These are phyloP conservation scores for Tolypocladium cylindrosporum DNA, from an alignment of 2,329 filamentous ascomycete species.

Conservation along the genomic window DNA sequence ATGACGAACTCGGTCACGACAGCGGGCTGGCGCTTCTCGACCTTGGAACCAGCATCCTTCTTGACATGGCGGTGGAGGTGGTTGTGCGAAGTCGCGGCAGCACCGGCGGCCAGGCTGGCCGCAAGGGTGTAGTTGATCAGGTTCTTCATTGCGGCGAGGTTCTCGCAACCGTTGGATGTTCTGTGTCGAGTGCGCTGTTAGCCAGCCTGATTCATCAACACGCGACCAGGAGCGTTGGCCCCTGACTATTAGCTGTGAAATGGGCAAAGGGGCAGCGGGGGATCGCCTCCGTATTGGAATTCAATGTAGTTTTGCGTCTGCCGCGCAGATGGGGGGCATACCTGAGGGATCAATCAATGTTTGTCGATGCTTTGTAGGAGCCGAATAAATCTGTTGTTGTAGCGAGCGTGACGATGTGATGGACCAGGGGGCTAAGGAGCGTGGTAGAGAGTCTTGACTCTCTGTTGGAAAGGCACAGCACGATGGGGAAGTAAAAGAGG, in stretches of 20 bases:
- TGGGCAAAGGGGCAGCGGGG: background rate
- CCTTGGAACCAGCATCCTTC: constrained; percentile 36
- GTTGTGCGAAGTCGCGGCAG: constrained; percentile 49
- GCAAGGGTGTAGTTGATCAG: constrained; percentile 36
- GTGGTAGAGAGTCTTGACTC: constrained; percentile 44
- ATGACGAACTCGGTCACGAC: constrained; percentile 44
- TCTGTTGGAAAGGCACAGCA: constrained; percentile 39
- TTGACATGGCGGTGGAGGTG: constrained; percentile 50
- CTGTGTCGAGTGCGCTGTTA: background rate
- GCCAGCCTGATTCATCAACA: background rate
- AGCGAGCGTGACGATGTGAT: constrained; percentile 19
- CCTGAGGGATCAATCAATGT: background rate
- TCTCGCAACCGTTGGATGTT: background rate
- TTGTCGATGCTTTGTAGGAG: background rate
- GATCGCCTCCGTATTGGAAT: background rate
- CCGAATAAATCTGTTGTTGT: background rate
- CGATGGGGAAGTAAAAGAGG: constrained; percentile 11
- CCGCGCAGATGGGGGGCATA: background rate
- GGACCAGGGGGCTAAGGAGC: constrained; percentile 34
- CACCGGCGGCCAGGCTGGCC: constrained; percentile 41
- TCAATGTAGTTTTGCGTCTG: background rate
- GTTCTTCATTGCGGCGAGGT: constrained; percentile 5
- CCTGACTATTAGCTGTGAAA: background rate
- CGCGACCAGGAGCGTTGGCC: background rate
- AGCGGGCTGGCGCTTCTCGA: constrained; percentile 35